Conservation (phyloP, 2,329 filamentous ascomycete species). For the Conoideocrella luteorostrata region DNA sequence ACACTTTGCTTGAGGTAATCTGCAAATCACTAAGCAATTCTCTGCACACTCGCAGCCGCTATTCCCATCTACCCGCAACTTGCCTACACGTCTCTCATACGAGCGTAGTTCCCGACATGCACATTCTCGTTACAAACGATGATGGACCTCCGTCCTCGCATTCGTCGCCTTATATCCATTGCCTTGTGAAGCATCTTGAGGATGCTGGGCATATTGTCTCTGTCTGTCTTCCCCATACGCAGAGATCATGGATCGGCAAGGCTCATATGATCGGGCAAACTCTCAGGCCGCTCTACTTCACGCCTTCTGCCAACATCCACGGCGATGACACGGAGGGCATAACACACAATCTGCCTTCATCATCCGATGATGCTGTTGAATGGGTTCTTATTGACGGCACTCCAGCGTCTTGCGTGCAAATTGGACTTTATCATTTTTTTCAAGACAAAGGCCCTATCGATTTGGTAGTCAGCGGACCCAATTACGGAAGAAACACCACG, state of each 20-base stretch:
- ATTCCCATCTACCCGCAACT: too few relatives aligned
- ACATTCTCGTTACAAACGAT: conserved; percentile 67
- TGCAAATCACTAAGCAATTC: too few relatives aligned
- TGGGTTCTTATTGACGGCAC: conserved; percentile 80
- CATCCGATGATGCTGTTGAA: conserved; percentile 57
- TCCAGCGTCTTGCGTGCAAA: conserved; percentile 74
- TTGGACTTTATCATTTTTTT: conserved; percentile 76
- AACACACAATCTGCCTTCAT: conserved; percentile 50
- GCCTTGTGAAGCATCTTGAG: conserved; percentile 64
- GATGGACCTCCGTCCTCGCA: conserved; percentile 73
- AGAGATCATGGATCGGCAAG: conserved; percentile 98
- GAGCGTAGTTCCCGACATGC: conserved; percentile 37
- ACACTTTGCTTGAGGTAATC: too few relatives aligned
- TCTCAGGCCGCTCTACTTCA: conserved; percentile 79
- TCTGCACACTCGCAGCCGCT: too few relatives aligned
- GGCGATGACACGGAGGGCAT: conserved; percentile 52
- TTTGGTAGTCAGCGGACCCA: conserved; percentile 72
- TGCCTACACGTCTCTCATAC: neutral
- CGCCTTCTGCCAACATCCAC: conserved; percentile 41
- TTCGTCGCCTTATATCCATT: conserved; percentile 75
- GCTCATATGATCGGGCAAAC: conserved; percentile 91
- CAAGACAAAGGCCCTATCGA: conserved; percentile 65
- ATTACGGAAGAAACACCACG: conserved; percentile 78
- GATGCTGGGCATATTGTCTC: conserved; percentile 78
- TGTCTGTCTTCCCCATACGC: conserved; percentile 82